These are phyloP conservation scores for Sedum album DNA, from an alignment of 164 flowering plant genomes.

Conservation along the genomic window DNA sequence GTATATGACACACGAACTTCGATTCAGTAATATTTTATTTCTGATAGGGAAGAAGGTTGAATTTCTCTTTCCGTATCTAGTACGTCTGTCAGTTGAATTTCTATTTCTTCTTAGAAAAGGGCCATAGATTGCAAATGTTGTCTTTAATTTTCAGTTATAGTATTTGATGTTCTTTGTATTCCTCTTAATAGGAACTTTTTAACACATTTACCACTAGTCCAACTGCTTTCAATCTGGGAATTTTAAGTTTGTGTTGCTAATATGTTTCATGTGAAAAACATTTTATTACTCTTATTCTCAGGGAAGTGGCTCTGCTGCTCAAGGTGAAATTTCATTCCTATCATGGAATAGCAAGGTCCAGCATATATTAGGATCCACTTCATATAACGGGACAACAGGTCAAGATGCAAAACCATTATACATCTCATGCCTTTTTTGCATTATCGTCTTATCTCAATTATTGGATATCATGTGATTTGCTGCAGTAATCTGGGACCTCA, in stretches of 20 bases:
- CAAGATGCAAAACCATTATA: constrained; percentile 11
- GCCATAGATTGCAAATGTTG: no score
- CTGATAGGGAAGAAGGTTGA: background rate
- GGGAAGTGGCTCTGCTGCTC: constrained; percentile 84
- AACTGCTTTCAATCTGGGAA: background rate
- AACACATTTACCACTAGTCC: background rate
- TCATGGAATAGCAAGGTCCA: constrained; percentile 95
- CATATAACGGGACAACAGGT: constrained; percentile 88
- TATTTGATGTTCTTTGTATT: no score
- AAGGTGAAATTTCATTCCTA: constrained; percentile 84
- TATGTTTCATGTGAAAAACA: constrained; percentile 1
- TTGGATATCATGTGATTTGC: constrained; percentile 11
- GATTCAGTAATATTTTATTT: background rate
- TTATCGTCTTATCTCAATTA: background rate
- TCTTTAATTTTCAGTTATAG: no score
- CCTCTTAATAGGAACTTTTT: background rate
- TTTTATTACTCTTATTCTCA: constrained; percentile 22
- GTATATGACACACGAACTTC: constrained; percentile 19
- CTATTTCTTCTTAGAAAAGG: background rate
- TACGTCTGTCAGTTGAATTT: background rate
- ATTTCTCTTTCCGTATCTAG: background rate
- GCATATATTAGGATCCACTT: constrained; percentile 85
- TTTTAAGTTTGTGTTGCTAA: no score
- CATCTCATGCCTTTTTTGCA: background rate
- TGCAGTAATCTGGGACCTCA: constrained; percentile 93